Base-by-base conservation (phyloP, 1,139 yeast species). In the Candida sojae region DNA sequence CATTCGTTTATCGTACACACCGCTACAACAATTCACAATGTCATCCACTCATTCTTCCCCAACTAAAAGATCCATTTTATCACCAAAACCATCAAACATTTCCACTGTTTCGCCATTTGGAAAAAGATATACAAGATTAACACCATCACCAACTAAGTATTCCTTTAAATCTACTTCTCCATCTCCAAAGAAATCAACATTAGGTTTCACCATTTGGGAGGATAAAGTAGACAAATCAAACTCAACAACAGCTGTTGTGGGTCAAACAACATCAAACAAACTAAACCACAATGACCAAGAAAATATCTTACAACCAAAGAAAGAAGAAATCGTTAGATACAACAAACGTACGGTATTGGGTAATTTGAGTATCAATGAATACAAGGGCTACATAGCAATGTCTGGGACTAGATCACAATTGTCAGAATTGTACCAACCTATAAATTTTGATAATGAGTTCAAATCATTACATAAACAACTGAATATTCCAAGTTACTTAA, bases 241-340 rank as follows among this genome's bases (percentile, higher is more conserved):
- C n/a, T 12, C 44, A 31, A 43, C 48, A n/a, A 40, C 48, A 6
- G 55, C 49, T 28, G 38, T 48, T 5, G 35, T 53, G 32, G 55
- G 60, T 9, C 48, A 42, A 21, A 45, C 50, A 5, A 47, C 40
- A 11, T 46, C 56, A 48, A 69, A 67, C 51, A 63, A 59, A 49
- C 57, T 53, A 32, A 63, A 63, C 49, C 69, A 67, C 51, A 62
- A 62, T 49, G 78, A 75, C 57, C 79, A 75, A 58, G 80, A 75
- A 54, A 75, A 75, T 53, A 68, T 74, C 43, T 64, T 75, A 53
- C 79, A 73, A 59, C 79, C 79, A 21, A 68, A 66, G 53, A 57
- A 58, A 38, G 53, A 58, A 45, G 53, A 45, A 29, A 53, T 59
- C 48, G 53, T 36, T 36, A 49, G 49, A 39, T 34, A 35, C 39